Evolutionary conservation across 768 basidiomycete genomes (phyloP).

Genomic region (Favolaschia claudopus): DNA sequence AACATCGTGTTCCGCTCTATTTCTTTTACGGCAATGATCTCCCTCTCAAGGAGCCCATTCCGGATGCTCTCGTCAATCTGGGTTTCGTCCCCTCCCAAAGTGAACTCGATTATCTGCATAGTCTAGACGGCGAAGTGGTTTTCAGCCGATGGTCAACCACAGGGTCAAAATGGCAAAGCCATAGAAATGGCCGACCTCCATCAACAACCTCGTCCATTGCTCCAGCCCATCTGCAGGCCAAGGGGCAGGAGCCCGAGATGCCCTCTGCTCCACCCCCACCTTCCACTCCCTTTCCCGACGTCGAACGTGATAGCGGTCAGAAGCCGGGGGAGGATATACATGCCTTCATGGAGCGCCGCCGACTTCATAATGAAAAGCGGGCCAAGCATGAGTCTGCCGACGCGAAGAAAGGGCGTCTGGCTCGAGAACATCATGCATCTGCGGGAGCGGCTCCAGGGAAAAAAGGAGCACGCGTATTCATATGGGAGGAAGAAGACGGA

Average conservation of each 20-base stretch:
- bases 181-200: neutral
- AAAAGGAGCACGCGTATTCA: constrained; percentile 15
- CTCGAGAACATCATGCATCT: constrained; percentile 4
- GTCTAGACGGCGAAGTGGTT: constrained; percentile 1
- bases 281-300: constrained; percentile 6
- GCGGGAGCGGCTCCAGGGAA: constrained; percentile 17
- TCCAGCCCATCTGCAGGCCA: constrained; percentile 8
- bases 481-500: constrained; percentile 23
- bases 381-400: constrained; percentile 5
- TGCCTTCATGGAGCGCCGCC: constrained; percentile 18
- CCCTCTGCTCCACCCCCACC: neutral
- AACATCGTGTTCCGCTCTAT: constrained; percentile 20
- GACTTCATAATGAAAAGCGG: constrained; percentile 15
- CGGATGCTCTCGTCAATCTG: neutral
- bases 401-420: constrained; percentile 6
- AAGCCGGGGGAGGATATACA: constrained; percentile 15
- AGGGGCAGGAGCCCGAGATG: neutral
- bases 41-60: constrained; percentile 15
- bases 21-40: constrained; percentile 17
- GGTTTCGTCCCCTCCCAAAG: constrained; percentile 3
- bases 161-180: neutral
- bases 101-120: constrained; percentile 1
- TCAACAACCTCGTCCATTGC: neutral
- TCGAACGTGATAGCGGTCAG: constrained; percentile 22
- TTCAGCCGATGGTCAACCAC: constrained; percentile 15